Evolutionary conservation across 148 eudicot genomes (phyloP).

Genomic region (Chenopodium formosanum): DNA sequence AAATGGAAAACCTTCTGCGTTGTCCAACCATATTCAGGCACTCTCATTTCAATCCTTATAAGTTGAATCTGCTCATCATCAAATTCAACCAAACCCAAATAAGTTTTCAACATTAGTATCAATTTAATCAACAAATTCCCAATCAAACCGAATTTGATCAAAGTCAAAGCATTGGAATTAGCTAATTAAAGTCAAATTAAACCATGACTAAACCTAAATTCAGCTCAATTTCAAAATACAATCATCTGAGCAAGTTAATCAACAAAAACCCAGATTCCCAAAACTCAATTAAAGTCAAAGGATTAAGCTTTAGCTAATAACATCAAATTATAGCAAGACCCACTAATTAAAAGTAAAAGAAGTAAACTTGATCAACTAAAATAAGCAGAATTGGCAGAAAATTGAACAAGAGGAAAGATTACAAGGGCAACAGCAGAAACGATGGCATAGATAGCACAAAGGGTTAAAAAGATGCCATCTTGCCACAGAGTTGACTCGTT

Average conservation of each 20-base stretch:
- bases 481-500: constrained; percentile 56
- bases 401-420: not conserved
- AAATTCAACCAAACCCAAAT: constrained; percentile 9
- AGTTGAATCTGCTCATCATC: constrained; percentile 35
- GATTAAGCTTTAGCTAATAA: not conserved
- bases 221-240: not conserved
- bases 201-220: not conserved
- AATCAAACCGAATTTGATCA: not conserved
- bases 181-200: constrained; percentile 11
- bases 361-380: not conserved
- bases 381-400: not conserved
- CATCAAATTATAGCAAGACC: not conserved
- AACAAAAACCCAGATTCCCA: not conserved
- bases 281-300: not conserved
- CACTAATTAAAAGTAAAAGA: not conserved
- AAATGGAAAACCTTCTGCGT: constrained; percentile 42
- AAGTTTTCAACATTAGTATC: not conserved
- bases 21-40: constrained; percentile 41
- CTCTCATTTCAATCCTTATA: constrained; percentile 35
- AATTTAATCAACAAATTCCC: not conserved
- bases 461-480: constrained; percentile 50
- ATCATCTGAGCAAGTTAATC: not conserved
- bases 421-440: constrained; percentile 65
- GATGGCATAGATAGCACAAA: constrained; percentile 57
- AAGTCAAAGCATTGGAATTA: not conserved